Conservation (phyloP, 495 filamentous ascomycete species). For the Penicillium malachiteum region DNA sequence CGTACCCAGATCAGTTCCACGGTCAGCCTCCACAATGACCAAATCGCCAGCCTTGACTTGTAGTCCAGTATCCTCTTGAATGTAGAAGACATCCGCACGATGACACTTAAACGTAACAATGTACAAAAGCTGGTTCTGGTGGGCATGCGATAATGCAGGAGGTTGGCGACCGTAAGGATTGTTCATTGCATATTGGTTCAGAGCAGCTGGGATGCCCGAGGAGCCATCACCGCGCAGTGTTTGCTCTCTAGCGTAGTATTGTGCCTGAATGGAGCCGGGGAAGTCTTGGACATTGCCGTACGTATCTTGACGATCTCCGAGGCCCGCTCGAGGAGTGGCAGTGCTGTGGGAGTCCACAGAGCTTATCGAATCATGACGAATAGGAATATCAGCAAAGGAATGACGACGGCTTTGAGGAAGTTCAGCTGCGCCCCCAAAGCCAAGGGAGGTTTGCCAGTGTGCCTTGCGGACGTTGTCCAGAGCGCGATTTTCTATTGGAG, state of each 20-base stretch:
- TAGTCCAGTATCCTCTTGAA: constrained; percentile 90
- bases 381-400: constrained; percentile 89
- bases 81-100: constrained; percentile 92
- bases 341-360: constrained; percentile 54
- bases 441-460: constrained; percentile 85
- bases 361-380: constrained; percentile 66
- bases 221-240: constrained; percentile 39
- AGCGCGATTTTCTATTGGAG: constrained; percentile 66
- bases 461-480: constrained; percentile 77
- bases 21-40: constrained; percentile 96
- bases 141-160: constrained; percentile 64
- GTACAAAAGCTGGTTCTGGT: constrained; percentile 80
- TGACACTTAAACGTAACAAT: constrained; percentile 95
- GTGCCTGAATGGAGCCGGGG: constrained; percentile 17
- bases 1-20: constrained; percentile 93
- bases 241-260: constrained; percentile 50
- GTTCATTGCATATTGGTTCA: constrained; percentile 57
- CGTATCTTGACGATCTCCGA: constrained; percentile 40
- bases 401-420: constrained; percentile 86
- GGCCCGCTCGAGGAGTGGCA: constrained; percentile 26
- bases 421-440: constrained; percentile 69
- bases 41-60: constrained; percentile 87
- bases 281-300: constrained; percentile 38
- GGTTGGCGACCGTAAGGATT: constrained; percentile 52
- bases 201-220: constrained; percentile 38